Conservation (phyloP, 768 basidiomycete genomes). For the Galerina marginata region DNA sequence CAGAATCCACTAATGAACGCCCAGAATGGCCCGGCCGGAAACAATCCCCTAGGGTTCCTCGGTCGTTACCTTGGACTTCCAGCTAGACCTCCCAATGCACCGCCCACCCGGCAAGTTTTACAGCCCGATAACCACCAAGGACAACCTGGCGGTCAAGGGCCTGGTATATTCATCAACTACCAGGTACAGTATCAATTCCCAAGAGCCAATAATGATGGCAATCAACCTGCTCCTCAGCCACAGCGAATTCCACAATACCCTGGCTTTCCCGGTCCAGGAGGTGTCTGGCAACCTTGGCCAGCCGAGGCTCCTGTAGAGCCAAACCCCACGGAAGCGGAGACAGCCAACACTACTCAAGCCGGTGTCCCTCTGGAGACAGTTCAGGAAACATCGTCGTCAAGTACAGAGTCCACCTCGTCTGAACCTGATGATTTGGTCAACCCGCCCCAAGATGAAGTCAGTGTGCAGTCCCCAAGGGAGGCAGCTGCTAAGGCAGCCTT, state of each 20-base stretch:
- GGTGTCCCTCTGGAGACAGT: conserved; percentile 1
- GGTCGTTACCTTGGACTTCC: conserved; percentile 63
- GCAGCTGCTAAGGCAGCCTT: conserved; percentile 75
- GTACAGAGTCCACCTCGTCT: conserved; percentile 4
- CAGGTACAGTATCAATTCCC: conserved; percentile 63
- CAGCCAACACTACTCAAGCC: neutral
- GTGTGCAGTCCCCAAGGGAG: conserved; percentile 31
- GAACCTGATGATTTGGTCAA: conserved; percentile 7
- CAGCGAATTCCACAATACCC: conserved; percentile 54
- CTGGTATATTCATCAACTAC: conserved; percentile 64
- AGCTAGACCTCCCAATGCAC: conserved; percentile 43
- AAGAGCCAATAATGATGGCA: conserved; percentile 34
- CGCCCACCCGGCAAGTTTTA: conserved; percentile 17
- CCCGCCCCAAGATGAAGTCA: conserved; percentile 8
- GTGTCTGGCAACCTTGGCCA: conserved; percentile 72
- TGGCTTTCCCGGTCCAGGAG: conserved; percentile 69
- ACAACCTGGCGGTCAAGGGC: conserved; percentile 41
- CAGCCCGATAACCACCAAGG: conserved; percentile 30
- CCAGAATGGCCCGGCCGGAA: conserved; percentile 43
- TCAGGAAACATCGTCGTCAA: neutral
- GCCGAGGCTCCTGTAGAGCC: conserved; percentile 24
- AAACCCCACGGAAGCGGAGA: neutral
- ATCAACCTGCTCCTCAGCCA: conserved; percentile 23
- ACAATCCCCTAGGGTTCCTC: conserved; percentile 57
- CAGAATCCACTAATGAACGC: conserved; percentile 33